A percentile compares a stretch with the other conserved stretches of the same genome.
These are phyloP conservation scores for Pythium aristosporum DNA, from an alignment of 352 stramenopile species.

Conservation along the genomic window DNA sequence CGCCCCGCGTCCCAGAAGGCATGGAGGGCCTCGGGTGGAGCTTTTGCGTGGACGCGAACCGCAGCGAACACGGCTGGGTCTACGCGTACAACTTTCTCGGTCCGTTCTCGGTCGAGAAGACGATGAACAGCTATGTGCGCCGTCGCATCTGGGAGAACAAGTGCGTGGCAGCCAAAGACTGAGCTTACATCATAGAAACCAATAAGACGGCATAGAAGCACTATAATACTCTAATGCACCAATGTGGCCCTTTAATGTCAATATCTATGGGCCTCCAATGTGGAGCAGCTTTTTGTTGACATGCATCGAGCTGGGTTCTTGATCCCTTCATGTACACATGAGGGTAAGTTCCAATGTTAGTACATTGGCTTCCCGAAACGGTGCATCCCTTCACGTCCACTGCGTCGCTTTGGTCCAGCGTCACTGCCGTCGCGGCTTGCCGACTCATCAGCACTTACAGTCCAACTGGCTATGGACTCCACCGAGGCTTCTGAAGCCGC, in stretches of 20 bases:
- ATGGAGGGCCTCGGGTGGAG: slow-evolving; percentile 51
- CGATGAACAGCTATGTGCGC: slow-evolving; percentile 53
- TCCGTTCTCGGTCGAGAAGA: slow-evolving; percentile 55
- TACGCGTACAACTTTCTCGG: slow-evolving; percentile 65
- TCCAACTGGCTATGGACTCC: not conserved
- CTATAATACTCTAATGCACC: not conserved
- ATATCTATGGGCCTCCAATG: not conserved
- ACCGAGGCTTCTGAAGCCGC: not conserved
- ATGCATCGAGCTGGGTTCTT: not conserved
- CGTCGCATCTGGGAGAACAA: slow-evolving; percentile 75
- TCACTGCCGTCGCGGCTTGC: not conserved
- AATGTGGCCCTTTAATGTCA: not conserved
- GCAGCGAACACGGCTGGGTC: slow-evolving; percentile 57
- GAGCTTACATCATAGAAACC: not conserved
- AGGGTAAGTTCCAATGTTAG: not conserved
- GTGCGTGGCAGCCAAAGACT: slow-evolving; percentile 29
- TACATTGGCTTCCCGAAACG: slow-evolving; percentile 6
- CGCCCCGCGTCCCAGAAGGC: slow-evolving; percentile 36
- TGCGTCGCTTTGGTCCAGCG: not conserved
- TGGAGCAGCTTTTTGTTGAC: too few relatives aligned
- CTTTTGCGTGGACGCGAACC: slow-evolving; percentile 42
- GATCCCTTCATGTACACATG: too few relatives aligned
- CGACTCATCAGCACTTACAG: not conserved
- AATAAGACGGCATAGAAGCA: not conserved
- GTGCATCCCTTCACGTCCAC: not conserved